Percentiles rank a stretch among this genome's conserved stretches.
phyloP scores from a whole-genome alignment of 257 asterid genomes.

The Anisodus tanguticus region DNA sequence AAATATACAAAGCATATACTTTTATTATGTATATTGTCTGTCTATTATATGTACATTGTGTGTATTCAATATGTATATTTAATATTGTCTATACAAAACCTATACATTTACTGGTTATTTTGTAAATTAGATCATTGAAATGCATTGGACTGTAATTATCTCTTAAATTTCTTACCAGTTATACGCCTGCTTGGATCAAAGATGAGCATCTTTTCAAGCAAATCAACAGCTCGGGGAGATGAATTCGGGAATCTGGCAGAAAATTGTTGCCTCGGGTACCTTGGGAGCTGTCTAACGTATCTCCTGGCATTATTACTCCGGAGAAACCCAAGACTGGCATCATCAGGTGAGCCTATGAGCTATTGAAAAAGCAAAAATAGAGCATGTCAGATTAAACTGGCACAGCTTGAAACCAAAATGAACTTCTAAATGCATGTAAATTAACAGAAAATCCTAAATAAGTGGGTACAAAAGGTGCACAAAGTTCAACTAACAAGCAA shows the following conservation, averaged over 20 bases:
- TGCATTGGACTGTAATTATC: too few relatives aligned
- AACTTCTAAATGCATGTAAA: not conserved
- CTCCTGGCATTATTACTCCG: slow-evolving; percentile 51
- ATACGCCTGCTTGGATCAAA: slow-evolving; percentile 54
- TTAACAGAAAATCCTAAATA: not conserved
- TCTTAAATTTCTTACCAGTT: slow-evolving; percentile 34
- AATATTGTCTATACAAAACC: too few relatives aligned
- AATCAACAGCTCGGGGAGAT: slow-evolving; percentile 47
- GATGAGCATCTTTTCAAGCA: slow-evolving; percentile 51
- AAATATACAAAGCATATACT: too few relatives aligned
- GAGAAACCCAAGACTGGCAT: slow-evolving; percentile 49
- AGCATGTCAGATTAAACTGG: slow-evolving; percentile 11
- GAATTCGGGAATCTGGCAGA: slow-evolving; percentile 45
- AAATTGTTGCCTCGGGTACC: slow-evolving; percentile 41
- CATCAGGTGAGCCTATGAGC: slow-evolving; percentile 53
- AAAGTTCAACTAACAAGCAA: not conserved
- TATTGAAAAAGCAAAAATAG: slow-evolving; percentile 26
- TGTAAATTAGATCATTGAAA: too few relatives aligned
- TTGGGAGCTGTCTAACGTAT: slow-evolving; percentile 50
- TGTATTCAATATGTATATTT: too few relatives aligned
- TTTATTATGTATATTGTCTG: too few relatives aligned
- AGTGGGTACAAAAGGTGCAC: not conserved
- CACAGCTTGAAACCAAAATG: not conserved
- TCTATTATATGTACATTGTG: too few relatives aligned
- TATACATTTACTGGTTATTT: too few relatives aligned